Percentiles rank a stretch among this genome's conserved stretches.
phyloP scores from a whole-genome alignment of 345 rosid genomes.

The Gossypium herbaceum region DNA sequence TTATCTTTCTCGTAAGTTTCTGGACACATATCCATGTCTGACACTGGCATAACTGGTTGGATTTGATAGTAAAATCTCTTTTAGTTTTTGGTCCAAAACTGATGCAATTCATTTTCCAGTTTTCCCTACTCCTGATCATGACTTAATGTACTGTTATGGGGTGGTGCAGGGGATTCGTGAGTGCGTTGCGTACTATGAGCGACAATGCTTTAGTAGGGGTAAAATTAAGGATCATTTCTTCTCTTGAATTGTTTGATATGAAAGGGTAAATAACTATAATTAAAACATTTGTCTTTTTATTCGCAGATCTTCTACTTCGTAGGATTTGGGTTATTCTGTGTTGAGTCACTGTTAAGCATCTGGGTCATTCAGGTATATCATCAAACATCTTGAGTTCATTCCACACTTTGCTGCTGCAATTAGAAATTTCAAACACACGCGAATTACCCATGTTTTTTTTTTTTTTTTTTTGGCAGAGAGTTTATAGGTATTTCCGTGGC shows the following conservation, averaged over 20 bases:
- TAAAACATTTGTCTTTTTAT: neutral
- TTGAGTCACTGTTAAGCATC: constrained; percentile 72
- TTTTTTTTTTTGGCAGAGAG: constrained; percentile 47
- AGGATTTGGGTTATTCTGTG: constrained; percentile 68
- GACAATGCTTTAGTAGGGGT: constrained; percentile 57
- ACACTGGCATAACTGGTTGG: neutral
- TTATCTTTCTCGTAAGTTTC: constrained; percentile 80
- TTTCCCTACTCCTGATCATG: neutral
- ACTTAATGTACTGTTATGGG: neutral
- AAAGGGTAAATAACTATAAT: neutral
- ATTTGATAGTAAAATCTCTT: neutral
- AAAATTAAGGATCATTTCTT: constrained; percentile 17
- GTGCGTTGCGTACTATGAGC: constrained; percentile 24
- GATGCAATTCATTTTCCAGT: neutral
- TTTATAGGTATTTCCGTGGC: constrained; percentile 81
- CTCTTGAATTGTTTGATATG: neutral
- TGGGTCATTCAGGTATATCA: constrained; percentile 83
- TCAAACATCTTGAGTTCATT: neutral
- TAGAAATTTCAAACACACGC: neutral
- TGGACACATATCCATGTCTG: neutral
- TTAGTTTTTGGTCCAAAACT: neutral
- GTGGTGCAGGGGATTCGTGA: neutral
- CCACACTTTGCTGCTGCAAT: neutral
- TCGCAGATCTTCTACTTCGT: constrained; percentile 80
- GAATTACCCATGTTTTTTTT: too few species aligned